A percentile compares a stretch with the other conserved stretches of the same genome.
Conservation (phyloP, 2,329 filamentous ascomycete genomes). For the Stagonosporopsis tanaceti region DNA sequence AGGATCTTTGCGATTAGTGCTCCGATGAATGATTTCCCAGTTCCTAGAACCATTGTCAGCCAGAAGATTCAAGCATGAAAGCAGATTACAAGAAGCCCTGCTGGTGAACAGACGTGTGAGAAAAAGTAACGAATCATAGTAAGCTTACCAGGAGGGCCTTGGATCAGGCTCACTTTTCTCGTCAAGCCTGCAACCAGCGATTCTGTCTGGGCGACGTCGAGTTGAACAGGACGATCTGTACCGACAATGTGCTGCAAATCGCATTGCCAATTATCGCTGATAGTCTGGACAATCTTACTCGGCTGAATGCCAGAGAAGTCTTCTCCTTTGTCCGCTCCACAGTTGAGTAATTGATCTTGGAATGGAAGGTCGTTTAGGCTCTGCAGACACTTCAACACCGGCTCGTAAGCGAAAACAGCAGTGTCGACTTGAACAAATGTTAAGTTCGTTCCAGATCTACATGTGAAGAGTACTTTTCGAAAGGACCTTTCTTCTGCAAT, state of each 20-base stretch:
- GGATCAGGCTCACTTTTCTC: slow-evolving; percentile 67
- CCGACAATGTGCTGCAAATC: slow-evolving; percentile 33
- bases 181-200: slow-evolving; percentile 65
- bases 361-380: slow-evolving; percentile 65
- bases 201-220: slow-evolving; percentile 64
- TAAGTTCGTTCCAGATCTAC: slow-evolving; percentile 40
- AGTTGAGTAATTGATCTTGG: slow-evolving; percentile 59
- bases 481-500: slow-evolving; percentile 60
- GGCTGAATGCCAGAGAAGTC: slow-evolving; percentile 36
- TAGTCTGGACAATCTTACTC: slow-evolving; percentile 31
- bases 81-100: no score
- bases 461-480: slow-evolving; percentile 54
- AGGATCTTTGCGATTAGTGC: slow-evolving; percentile 67
- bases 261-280: slow-evolving; percentile 25
- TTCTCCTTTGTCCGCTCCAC: slow-evolving; percentile 24
- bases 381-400: slow-evolving; percentile 68
- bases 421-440: slow-evolving; percentile 69
- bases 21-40: slow-evolving; percentile 79
- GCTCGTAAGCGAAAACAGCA: slow-evolving; percentile 73
- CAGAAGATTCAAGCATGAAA: not conserved
- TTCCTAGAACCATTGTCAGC: slow-evolving; percentile 57
- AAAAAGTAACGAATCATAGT: not conserved
- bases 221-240: slow-evolving; percentile 36
- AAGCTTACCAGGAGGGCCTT: slow-evolving; percentile 72
- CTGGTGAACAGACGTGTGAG: not conserved